Conservation (phyloP, 2,329 filamentous ascomycete genomes). For the Phoma sp. region DNA sequence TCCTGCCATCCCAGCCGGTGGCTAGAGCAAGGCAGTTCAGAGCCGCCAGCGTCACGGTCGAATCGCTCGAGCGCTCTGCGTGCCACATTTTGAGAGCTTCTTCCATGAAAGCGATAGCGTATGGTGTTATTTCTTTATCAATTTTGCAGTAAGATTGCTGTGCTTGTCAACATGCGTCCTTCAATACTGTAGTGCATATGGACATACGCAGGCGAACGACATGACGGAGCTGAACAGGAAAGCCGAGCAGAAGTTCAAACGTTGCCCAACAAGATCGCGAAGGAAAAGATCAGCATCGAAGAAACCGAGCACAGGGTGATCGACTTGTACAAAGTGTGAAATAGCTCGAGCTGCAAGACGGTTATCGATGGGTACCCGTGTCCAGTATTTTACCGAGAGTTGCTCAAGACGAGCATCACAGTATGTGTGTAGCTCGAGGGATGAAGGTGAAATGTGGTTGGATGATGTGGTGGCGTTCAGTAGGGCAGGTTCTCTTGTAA, state of each 20-base stretch:
- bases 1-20: neutral
- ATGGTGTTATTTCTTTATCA: neutral
- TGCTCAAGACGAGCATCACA: slow-evolving; percentile 10
- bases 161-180: neutral
- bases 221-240: slow-evolving; percentile 17
- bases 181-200: no score
- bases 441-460: neutral
- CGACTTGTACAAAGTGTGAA: slow-evolving; percentile 5
- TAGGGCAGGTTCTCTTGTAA: neutral
- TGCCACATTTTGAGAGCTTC: slow-evolving; percentile 13
- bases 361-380: slow-evolving; percentile 9
- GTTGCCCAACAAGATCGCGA: slow-evolving; percentile 6
- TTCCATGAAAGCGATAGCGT: neutral
- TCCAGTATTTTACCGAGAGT: slow-evolving; percentile 15
- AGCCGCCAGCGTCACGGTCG: slow-evolving; percentile 8
- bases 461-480: neutral
- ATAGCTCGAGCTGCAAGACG: slow-evolving; percentile 8
- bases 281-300: slow-evolving; percentile 15
- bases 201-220: slow-evolving; percentile 18
- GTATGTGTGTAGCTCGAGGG: neutral
- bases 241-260: slow-evolving; percentile 14
- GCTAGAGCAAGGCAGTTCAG: slow-evolving; percentile 14
- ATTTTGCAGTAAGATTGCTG: slow-evolving; percentile 13
- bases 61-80: slow-evolving; percentile 12
- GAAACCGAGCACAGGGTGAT: slow-evolving; percentile 13